Evolutionary conservation across 352 stramenopile genomes (phyloP).

Genomic region (Pythium folliculosum): DNA sequence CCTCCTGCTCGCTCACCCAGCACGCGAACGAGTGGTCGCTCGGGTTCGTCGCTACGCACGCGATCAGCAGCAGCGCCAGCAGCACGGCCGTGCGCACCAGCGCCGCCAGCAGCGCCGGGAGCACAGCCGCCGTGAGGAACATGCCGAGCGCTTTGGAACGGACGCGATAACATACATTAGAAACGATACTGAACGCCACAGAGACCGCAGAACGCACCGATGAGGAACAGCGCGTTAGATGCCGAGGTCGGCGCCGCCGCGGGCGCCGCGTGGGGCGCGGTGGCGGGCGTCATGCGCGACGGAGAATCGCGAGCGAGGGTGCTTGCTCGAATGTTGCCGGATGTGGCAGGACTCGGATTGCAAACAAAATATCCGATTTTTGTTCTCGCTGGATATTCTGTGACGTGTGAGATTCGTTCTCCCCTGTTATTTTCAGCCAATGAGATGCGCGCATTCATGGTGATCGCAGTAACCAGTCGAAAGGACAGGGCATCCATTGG

Average conservation of each 20-base stretch:
- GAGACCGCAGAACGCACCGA: conserved; percentile 39
- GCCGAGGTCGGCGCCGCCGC: conserved; percentile 34
- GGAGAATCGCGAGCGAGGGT: not conserved
- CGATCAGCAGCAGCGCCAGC: conserved; percentile 26
- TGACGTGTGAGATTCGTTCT: conserved; percentile 28
- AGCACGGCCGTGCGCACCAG: conserved; percentile 46
- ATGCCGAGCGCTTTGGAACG: conserved; percentile 51
- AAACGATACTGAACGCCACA: no score
- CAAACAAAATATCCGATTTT: not conserved
- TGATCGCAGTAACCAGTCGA: conserved; percentile 29
- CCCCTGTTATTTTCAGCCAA: conserved; percentile 24
- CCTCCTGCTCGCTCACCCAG: conserved; percentile 67
- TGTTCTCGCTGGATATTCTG: conserved; percentile 14
- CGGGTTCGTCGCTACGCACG: conserved; percentile 57
- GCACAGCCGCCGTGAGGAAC: conserved; percentile 67
- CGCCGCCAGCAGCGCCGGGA: conserved; percentile 55
- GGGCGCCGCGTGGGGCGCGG: conserved; percentile 18
- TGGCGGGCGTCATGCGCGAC: not conserved
- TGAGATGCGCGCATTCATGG: conserved; percentile 3
- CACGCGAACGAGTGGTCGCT: conserved; percentile 70
- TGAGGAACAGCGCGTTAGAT: conserved; percentile 70
- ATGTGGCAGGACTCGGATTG: not conserved
- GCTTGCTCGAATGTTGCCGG: no score
- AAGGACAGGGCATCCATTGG: conserved; percentile 7
- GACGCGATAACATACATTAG: no score